Conservation (phyloP, 106 monocot species). For the Iris macrosiphon region DNA sequence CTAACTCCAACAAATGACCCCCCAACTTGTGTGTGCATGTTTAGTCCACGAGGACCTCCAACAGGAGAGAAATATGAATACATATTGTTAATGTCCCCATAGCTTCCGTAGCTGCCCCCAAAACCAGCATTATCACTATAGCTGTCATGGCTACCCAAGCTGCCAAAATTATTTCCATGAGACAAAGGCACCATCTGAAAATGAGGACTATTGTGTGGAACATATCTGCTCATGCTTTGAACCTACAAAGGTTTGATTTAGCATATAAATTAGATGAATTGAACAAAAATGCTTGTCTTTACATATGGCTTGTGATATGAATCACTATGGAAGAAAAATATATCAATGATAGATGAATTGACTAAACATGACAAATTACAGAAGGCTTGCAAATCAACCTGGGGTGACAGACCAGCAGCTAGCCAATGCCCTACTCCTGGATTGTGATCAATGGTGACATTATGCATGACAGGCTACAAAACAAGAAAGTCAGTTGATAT, state of each 20-base stretch:
- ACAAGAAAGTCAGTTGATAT: not conserved
- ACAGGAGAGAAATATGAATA: slow-evolving; percentile 57
- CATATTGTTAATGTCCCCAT: slow-evolving; percentile 51
- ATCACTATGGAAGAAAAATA: not conserved
- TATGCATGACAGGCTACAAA: slow-evolving; percentile 64
- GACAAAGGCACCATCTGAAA: slow-evolving; percentile 52
- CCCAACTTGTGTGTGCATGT: slow-evolving; percentile 58
- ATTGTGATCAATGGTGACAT: slow-evolving; percentile 73
- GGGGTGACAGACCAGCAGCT: slow-evolving; percentile 89
- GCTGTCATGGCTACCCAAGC: slow-evolving; percentile 84
- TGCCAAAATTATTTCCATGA: slow-evolving; percentile 80
- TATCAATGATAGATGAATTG: no score
- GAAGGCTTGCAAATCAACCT: slow-evolving; percentile 35
- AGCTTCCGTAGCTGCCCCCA: slow-evolving; percentile 80
- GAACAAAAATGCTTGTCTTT: not conserved
- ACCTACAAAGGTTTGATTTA: slow-evolving; percentile 51
- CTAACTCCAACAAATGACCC: slow-evolving; percentile 67
- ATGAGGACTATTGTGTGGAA: slow-evolving; percentile 50
- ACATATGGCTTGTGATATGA: no score
- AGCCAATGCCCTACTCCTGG: slow-evolving; percentile 87
- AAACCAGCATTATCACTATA: slow-evolving; percentile 58
- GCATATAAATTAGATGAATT: not conserved
- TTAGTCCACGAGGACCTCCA: slow-evolving; percentile 60
- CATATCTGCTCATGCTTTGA: slow-evolving; percentile 36
- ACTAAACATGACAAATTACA: not conserved